Conservation (phyloP, 2,329 filamentous ascomycete genomes). For the Drechmeria coniospora region DNA sequence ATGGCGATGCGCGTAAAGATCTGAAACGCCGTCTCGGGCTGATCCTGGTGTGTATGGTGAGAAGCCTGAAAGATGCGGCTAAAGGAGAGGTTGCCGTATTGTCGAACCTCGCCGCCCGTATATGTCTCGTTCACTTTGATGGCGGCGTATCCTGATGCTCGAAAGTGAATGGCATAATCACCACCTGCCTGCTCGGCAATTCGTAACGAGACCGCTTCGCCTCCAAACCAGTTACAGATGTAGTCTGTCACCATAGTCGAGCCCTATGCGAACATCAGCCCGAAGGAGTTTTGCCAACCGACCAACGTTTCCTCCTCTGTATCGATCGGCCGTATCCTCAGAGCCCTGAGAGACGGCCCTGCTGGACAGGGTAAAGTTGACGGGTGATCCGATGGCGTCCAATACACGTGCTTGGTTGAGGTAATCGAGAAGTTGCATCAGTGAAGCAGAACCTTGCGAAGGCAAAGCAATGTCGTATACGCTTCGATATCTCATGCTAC, state of each 20-base stretch:
- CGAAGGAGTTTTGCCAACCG: slow-evolving; percentile 45
- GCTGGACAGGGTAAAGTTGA: slow-evolving; percentile 42
- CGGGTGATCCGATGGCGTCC: slow-evolving; percentile 42
- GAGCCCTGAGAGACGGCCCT: slow-evolving; percentile 30
- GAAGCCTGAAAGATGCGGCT: slow-evolving; percentile 51
- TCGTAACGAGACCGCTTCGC: slow-evolving; percentile 53
- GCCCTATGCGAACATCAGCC: slow-evolving; percentile 49
- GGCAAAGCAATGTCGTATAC: slow-evolving; percentile 46
- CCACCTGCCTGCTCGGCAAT: slow-evolving; percentile 34
- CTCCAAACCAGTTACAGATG: slow-evolving; percentile 56
- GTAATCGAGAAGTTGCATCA: slow-evolving; percentile 44
- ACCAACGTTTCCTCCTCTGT: slow-evolving; percentile 44
- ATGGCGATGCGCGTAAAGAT: slow-evolving; percentile 45
- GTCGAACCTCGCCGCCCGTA: slow-evolving; percentile 57
- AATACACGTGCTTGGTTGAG: slow-evolving; percentile 45
- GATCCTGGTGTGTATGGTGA: slow-evolving; percentile 45
- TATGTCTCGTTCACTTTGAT: slow-evolving; percentile 54
- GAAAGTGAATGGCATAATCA: slow-evolving; percentile 39
- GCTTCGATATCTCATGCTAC: no score
- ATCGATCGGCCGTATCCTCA: slow-evolving; percentile 40
- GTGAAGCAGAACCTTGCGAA: slow-evolving; percentile 43
- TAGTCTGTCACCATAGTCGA: slow-evolving; percentile 57
- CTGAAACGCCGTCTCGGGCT: slow-evolving; percentile 43
- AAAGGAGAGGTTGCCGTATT: slow-evolving; percentile 61
- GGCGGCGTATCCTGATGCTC: slow-evolving; percentile 53